phyloP scores from a whole-genome alignment of 495 filamentous ascomycete genomes.

The Acidiella bohemica region DNA sequence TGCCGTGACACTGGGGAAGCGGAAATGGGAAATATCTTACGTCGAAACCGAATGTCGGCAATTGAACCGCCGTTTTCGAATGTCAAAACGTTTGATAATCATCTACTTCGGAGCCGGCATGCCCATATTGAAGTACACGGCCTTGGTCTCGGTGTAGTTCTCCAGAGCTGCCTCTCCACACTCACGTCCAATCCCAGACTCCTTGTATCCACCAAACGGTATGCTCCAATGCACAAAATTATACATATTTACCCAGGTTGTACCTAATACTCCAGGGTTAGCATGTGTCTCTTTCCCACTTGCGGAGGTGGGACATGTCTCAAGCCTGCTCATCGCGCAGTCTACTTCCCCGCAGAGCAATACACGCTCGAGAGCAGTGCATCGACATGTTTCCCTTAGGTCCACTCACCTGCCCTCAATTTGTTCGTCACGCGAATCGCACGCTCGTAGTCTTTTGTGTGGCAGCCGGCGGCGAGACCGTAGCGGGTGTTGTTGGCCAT shows the following conservation, averaged over 20 bases:
- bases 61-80: no score
- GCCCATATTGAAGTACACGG: slow-evolving; percentile 66
- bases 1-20: no score
- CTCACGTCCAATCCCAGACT: slow-evolving; percentile 83
- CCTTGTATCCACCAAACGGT: slow-evolving; percentile 86
- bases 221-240: slow-evolving; percentile 37
- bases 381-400: no score
- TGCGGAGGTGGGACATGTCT: no score
- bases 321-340: no score
- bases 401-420: slow-evolving; percentile 77
- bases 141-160: slow-evolving; percentile 66
- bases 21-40: no score
- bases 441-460: slow-evolving; percentile 63
- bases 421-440: slow-evolving; percentile 69
- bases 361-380: no score
- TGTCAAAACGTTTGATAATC: no score
- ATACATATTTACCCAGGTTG: slow-evolving; percentile 86
- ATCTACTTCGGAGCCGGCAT: neutral
- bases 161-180: slow-evolving; percentile 70
- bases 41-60: no score
- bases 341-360: no score
- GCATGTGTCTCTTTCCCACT: no score
- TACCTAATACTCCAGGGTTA: no score
- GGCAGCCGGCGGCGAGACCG: slow-evolving; percentile 54
- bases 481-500: neutral